Base-by-base conservation (phyloP, 2,329 filamentous ascomycete species). In the Orbilia ellipsospora region DNA sequence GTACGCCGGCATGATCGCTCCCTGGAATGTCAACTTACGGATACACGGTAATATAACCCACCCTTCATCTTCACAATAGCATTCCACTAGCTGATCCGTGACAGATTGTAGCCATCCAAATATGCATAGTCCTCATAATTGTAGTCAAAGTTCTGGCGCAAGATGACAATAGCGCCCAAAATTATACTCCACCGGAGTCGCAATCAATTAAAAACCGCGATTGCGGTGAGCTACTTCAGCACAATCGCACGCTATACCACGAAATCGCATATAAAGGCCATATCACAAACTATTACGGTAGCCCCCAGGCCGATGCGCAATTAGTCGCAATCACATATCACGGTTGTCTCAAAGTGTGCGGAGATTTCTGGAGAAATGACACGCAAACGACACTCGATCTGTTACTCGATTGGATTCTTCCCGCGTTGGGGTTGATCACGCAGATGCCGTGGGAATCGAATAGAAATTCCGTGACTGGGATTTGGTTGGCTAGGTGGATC, bases 401-500 rank as follows among this genome's bases (percentile, higher is more conserved):
- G 28, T 23, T 75, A 5, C 59, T 75, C 2, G 72, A 75, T 36
- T 80, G 79, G 78, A 66, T 79, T 1, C 51, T 80, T 48, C 78
- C 79, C 3, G 73, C 78, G n/a, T 60, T 79, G 50, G 79, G 78
- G n/a, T 56, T 79, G 23, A 55, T 80, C 10, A 73, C 78, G 5
- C 78, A 79, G 50, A 78, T 77, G 66, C 79, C 79, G 1, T 80
- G 77, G 52, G 79, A 80, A 26, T 80, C 78, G n/a, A 80, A 80
- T 44, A 57, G 62, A 15, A 77, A 79, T 48, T 73, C 62, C 42
- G 67, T 64, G 2, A 78, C 77, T 16, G 56, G 80, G 31, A 66
- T 78, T 7, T 77, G 75, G 55, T 42, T 78, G 28, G 77, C 73
- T 12, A 68, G 81, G 23, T 82, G 80, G 78, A 36, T 80, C 5